A percentile compares a stretch with the other conserved stretches of the same genome.
Evolutionary conservation across 768 basidiomycete genomes (phyloP).

Genomic region (Suillus variegatus): DNA sequence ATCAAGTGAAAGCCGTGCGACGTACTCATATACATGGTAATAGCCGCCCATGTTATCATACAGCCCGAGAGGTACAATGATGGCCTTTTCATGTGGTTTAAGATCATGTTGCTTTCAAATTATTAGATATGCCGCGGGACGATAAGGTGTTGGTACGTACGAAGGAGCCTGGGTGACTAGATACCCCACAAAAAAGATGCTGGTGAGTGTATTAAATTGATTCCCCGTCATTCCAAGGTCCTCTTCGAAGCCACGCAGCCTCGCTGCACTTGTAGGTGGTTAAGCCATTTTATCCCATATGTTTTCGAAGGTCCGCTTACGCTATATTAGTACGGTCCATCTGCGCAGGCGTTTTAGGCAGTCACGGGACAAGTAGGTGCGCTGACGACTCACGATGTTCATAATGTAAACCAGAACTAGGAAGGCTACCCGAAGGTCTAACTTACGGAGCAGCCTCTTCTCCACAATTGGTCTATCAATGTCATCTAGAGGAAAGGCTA

Average conservation of each 20-base stretch:
- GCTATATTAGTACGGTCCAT: conserved; percentile 69
- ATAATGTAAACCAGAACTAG: conserved; percentile 47
- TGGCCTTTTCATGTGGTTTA: conserved; percentile 63
- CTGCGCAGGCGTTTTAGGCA: conserved; percentile 27
- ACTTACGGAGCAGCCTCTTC: conserved; percentile 42
- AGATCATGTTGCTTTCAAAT: conserved; percentile 60
- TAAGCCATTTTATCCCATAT: not conserved
- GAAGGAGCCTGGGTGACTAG: conserved; percentile 75
- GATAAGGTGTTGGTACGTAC: conserved; percentile 35
- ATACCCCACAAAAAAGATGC: conserved; percentile 69
- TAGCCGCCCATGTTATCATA: conserved; percentile 70
- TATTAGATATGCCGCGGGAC: not conserved
- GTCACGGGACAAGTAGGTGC: not conserved
- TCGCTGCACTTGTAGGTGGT: conserved; percentile 53
- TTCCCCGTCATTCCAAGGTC: conserved; percentile 64
- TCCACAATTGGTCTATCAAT: conserved; percentile 41
- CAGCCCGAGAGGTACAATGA: conserved; percentile 64
- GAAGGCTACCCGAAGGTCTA: conserved; percentile 46
- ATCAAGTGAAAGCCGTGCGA: not conserved
- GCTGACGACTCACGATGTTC: conserved; percentile 39
- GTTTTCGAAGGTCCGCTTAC: conserved; percentile 33
- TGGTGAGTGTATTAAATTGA: conserved; percentile 67
- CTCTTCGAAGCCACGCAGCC: conserved; percentile 66
- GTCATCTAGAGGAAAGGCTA: not conserved
- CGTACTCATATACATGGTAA: conserved; percentile 52